Conservation (phyloP, 805 yeast species). For the Zygosaccharomyces bisporus region DNA sequence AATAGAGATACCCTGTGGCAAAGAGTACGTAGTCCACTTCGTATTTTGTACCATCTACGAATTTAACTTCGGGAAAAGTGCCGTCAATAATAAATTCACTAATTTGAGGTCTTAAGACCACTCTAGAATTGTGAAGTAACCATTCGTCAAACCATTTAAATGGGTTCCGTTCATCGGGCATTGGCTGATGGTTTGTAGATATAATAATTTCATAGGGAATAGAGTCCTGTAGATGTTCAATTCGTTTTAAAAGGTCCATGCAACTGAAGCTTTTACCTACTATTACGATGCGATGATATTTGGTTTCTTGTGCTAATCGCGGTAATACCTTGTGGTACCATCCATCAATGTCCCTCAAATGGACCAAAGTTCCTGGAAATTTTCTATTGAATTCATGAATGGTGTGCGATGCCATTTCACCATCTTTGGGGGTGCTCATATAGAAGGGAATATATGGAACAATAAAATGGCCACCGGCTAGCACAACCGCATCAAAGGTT, state of each 20-base stretch:
- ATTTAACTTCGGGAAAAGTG: constrained; percentile 26
- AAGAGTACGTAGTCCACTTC: constrained; percentile 41
- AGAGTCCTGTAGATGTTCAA: constrained; percentile 30
- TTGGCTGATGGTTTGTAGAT: constrained; percentile 56
- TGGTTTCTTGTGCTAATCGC: constrained; percentile 24
- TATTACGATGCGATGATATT: constrained; percentile 30
- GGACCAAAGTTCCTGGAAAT: constrained; percentile 40
- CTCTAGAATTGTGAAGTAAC: constrained; percentile 32
- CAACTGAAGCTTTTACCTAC: constrained; percentile 42
- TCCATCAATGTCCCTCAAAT: constrained; percentile 42
- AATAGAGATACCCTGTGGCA: constrained; percentile 46
- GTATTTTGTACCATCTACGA: constrained; percentile 33
- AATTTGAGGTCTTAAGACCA: constrained; percentile 33
- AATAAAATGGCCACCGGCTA: constrained; percentile 43
- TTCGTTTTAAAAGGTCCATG: constrained; percentile 41
- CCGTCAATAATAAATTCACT: constrained; percentile 24
- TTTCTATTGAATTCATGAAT: constrained; percentile 19
- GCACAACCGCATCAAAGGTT: constrained; percentile 39
- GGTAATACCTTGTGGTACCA: constrained; percentile 21
- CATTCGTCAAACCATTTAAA: constrained; percentile 40
- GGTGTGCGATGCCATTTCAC: constrained; percentile 5
- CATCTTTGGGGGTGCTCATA: constrained; percentile 16
- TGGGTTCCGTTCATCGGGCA: constrained; percentile 35
- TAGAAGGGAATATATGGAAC: constrained; percentile 39
- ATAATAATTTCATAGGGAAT: constrained; percentile 44